Evolutionary conservation across 345 rosid species (phyloP).

Genomic region (Citrus glauca): DNA sequence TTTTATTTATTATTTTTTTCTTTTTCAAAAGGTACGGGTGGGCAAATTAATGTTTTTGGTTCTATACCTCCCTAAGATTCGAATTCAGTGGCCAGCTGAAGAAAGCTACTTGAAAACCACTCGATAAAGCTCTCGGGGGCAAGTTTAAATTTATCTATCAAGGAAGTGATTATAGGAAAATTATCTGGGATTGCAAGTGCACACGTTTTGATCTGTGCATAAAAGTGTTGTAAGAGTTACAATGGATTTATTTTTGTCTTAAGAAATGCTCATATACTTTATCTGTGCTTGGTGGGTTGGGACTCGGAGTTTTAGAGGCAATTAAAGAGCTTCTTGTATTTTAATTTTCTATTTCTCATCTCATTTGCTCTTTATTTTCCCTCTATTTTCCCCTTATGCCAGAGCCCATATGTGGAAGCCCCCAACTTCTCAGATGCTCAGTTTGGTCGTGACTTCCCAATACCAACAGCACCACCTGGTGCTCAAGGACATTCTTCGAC

Average conservation of each 20-base stretch:
- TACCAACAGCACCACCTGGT: slow-evolving; percentile 73
- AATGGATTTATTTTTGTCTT: background rate
- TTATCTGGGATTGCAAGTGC: background rate
- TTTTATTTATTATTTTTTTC: too few species aligned
- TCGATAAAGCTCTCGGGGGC: too few species aligned
- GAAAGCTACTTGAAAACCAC: too few species aligned
- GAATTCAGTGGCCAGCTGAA: too few species aligned
- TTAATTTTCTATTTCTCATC: background rate
- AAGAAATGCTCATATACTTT: background rate
- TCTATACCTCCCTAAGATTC: too few species aligned
- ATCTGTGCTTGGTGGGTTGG: too few species aligned
- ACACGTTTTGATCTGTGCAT: background rate
- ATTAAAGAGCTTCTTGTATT: background rate
- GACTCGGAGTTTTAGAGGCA: background rate
- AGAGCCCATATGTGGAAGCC: slow-evolving; percentile 81
- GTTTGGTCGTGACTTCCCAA: slow-evolving; percentile 44
- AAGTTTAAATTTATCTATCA: background rate
- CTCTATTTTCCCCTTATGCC: background rate
- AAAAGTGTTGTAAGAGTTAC: background rate
- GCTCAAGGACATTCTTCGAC: slow-evolving; percentile 52
- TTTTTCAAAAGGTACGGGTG: too few species aligned
- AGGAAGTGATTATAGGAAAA: background rate
- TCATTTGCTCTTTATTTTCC: background rate
- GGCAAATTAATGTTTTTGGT: too few species aligned
- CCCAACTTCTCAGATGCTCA: slow-evolving; percentile 41